A percentile compares a stretch with the other conserved stretches of the same genome.
phyloP scores from a whole-genome alignment of 2,329 filamentous ascomycete species.

The Cercospora citrullina region DNA sequence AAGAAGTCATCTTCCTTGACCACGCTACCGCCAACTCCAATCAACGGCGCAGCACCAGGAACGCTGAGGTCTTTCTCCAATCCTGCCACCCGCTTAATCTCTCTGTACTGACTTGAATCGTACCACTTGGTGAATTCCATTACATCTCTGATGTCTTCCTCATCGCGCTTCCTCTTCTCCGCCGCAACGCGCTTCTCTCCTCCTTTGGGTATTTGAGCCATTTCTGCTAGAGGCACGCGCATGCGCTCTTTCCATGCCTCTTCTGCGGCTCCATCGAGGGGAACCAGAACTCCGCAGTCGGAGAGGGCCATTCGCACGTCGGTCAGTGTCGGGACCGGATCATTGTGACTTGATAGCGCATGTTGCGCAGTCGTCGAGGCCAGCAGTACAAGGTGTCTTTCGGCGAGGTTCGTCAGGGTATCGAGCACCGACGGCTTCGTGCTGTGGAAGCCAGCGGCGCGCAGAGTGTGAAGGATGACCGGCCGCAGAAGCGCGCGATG shows the following conservation, averaged over 20 bases:
- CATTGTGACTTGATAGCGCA: slow-evolving; percentile 68
- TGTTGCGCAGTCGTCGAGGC: slow-evolving; percentile 71
- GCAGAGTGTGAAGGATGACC: slow-evolving; percentile 84
- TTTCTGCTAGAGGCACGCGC: slow-evolving; percentile 47
- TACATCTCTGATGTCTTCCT: slow-evolving; percentile 77
- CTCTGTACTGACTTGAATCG: slow-evolving; percentile 68
- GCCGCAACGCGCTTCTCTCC: slow-evolving; percentile 35
- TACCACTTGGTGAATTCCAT: slow-evolving; percentile 80
- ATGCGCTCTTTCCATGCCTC: slow-evolving; percentile 62
- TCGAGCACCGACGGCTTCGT: slow-evolving; percentile 81
- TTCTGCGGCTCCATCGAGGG: slow-evolving; percentile 66
- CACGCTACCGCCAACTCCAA: slow-evolving; percentile 41
- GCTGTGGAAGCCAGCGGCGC: slow-evolving; percentile 84
- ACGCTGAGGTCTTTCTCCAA: slow-evolving; percentile 53
- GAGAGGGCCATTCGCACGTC: slow-evolving; percentile 85
- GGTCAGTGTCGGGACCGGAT: slow-evolving; percentile 63
- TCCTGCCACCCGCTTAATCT: slow-evolving; percentile 80
- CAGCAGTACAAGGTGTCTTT: slow-evolving; percentile 74
- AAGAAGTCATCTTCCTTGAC: slow-evolving; percentile 51
- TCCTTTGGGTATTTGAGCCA: slow-evolving; percentile 42
- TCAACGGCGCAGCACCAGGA: slow-evolving; percentile 49
- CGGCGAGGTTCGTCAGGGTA: slow-evolving; percentile 81
- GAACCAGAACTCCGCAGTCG: slow-evolving; percentile 72
- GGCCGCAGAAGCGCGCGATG: slow-evolving; percentile 82
- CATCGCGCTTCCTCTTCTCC: slow-evolving; percentile 49